Evolutionary conservation across 768 basidiomycete species (phyloP).

Genomic region (Termitomyces sp.): DNA sequence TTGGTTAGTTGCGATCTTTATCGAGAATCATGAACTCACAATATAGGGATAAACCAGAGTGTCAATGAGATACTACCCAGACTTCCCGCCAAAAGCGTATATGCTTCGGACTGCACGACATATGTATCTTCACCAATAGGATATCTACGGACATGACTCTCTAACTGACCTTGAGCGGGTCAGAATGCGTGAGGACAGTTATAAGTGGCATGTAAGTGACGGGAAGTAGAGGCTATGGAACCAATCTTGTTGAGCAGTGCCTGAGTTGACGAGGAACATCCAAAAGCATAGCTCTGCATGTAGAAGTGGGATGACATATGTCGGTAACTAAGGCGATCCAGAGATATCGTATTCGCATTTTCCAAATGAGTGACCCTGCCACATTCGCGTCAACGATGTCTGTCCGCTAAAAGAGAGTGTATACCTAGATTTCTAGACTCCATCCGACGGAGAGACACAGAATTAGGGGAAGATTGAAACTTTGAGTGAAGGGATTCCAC

Average conservation of each 20-base stretch:
- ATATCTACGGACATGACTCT: background rate
- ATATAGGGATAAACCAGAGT: conserved; percentile 65
- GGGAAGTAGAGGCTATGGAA: conserved; percentile 63
- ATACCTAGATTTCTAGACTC: conserved; percentile 67
- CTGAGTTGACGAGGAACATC: conserved; percentile 73
- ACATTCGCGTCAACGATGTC: background rate
- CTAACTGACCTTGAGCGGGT: conserved; percentile 50
- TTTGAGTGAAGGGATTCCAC: conserved; percentile 43
- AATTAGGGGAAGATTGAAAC: conserved; percentile 59
- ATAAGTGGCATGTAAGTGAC: conserved; percentile 66
- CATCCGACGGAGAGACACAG: conserved; percentile 62
- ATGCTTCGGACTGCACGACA: conserved; percentile 56
- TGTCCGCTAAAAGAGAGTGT: background rate
- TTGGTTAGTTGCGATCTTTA: conserved; percentile 9
- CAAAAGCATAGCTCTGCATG: conserved; percentile 76
- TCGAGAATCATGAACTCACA: conserved; percentile 34
- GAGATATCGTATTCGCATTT: conserved; percentile 35
- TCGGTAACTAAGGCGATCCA: background rate
- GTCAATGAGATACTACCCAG: conserved; percentile 66
- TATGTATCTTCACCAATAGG: conserved; percentile 1
- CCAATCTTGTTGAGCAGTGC: conserved; percentile 64
- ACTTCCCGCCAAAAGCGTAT: conserved; percentile 63
- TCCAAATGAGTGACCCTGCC: conserved; percentile 72
- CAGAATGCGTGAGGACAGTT: conserved; percentile 52
- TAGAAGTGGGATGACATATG: background rate